Evolutionary conservation across 2,329 filamentous ascomycete species (phyloP).

Genomic region (Diaporthe destruens): DNA sequence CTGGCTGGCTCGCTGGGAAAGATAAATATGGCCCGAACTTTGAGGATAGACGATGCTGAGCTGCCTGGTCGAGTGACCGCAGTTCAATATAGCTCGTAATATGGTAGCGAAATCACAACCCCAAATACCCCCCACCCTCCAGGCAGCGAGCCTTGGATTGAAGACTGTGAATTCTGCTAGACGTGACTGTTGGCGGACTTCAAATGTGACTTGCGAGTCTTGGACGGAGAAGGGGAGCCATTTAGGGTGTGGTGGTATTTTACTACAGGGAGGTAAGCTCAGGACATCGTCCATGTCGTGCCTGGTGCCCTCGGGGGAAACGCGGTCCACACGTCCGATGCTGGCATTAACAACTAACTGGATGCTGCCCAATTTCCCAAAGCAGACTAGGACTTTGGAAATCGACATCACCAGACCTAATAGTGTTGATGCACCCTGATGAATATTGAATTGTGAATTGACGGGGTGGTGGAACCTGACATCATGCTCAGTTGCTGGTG

Average conservation of each 20-base stretch:
- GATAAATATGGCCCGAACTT: slow-evolving; percentile 24
- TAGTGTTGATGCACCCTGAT: slow-evolving; percentile 22
- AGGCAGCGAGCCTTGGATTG: neutral
- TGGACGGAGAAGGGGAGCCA: neutral
- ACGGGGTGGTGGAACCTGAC: slow-evolving; percentile 33
- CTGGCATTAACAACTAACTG: neutral
- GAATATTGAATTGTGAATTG: slow-evolving; percentile 32
- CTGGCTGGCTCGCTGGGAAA: slow-evolving; percentile 28
- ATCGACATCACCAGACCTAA: neutral
- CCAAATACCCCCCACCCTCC: slow-evolving; percentile 28
- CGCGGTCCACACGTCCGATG: neutral
- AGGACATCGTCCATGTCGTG: neutral
- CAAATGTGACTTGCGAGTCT: neutral
- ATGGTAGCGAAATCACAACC: slow-evolving; percentile 40
- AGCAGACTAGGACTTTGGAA: neutral
- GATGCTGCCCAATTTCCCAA: neutral
- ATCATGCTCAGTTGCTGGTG: slow-evolving; percentile 14
- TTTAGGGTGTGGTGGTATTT: neutral
- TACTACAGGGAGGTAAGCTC: neutral
- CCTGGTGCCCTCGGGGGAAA: neutral
- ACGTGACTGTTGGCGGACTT: slow-evolving; percentile 14
- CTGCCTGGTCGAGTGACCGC: slow-evolving; percentile 44
- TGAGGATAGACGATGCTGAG: slow-evolving; percentile 37
- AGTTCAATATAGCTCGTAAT: slow-evolving; percentile 38
- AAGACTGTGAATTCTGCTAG: neutral